These are phyloP conservation scores for Mycena polygramma DNA, from an alignment of 768 basidiomycete species.

Conservation along the genomic window DNA sequence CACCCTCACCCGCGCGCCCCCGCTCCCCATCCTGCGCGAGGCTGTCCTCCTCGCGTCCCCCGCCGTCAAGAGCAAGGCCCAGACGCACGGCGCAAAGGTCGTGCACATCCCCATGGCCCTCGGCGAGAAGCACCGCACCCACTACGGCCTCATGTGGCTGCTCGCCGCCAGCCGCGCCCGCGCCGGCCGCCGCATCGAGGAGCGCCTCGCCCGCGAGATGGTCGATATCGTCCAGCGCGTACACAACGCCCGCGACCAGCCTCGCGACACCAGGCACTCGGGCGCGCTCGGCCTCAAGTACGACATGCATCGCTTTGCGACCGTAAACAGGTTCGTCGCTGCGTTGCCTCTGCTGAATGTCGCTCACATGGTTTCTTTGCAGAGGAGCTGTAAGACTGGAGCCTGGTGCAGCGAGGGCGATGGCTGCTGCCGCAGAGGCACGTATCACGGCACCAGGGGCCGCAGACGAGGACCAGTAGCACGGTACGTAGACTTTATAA, in stretches of 20 bases:
- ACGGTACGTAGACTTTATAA: neutral
- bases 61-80: slow-evolving; percentile 70
- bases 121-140: slow-evolving; percentile 83
- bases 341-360: neutral
- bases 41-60: slow-evolving; percentile 81
- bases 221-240: slow-evolving; percentile 69
- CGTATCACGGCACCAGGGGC: neutral
- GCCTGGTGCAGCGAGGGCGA: neutral
- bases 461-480: neutral
- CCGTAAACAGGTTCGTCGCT: slow-evolving; percentile 76
- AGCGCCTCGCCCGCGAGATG: slow-evolving; percentile 84
- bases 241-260: neutral
- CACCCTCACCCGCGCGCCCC: slow-evolving; percentile 80
- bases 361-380: slow-evolving; percentile 2
- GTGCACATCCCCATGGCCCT: slow-evolving; percentile 77
- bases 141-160: slow-evolving; percentile 80
- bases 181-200: slow-evolving; percentile 69
- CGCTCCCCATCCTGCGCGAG: slow-evolving; percentile 82
- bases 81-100: slow-evolving; percentile 76
- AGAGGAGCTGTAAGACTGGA: slow-evolving; percentile 29
- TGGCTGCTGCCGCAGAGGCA: neutral
- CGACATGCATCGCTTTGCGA: slow-evolving; percentile 75
- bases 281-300: slow-evolving; percentile 71
- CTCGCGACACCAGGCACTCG: slow-evolving; percentile 51
- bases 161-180: slow-evolving; percentile 70